A percentile compares a stretch with the other conserved stretches of the same genome.
Evolutionary conservation across 306 rosid genomes (phyloP).

Genomic region (Benincasa hispida): DNA sequence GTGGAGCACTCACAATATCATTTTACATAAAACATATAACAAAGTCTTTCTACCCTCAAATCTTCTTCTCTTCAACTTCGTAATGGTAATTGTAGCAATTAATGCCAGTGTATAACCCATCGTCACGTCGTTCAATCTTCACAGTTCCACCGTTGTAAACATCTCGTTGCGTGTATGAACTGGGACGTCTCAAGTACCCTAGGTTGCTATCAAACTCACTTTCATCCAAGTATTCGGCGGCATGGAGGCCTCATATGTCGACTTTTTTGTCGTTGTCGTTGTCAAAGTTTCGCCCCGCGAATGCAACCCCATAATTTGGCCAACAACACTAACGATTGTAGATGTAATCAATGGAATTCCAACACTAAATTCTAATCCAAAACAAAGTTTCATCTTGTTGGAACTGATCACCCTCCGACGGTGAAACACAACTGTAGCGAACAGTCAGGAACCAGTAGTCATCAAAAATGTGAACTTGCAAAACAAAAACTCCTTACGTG

Average conservation of each 20-base stretch:
- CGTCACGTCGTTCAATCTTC: neutral
- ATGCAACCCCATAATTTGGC: neutral
- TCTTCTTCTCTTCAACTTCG: neutral
- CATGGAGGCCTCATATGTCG: neutral
- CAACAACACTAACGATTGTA: neutral
- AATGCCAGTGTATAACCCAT: neutral
- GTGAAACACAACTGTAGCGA: too few relatives aligned
- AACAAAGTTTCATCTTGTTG: neutral
- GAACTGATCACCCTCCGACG: too few relatives aligned
- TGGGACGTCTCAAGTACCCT: neutral
- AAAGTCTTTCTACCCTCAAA: neutral
- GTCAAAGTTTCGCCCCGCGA: neutral
- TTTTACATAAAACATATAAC: too few relatives aligned
- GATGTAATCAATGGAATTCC: neutral
- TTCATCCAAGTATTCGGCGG: neutral
- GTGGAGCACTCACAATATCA: neutral
- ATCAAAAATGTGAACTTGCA: too few relatives aligned
- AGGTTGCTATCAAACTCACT: neutral
- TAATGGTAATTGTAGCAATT: neutral
- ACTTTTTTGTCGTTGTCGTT: neutral
- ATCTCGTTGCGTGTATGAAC: neutral
- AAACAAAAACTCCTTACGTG: too few relatives aligned
- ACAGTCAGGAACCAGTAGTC: too few relatives aligned
- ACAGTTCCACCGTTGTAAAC: neutral
- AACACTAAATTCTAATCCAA: neutral